These are phyloP conservation scores for Syncephalastrum sp. DNA, from an alignment of 371 early-diverging fungal species.

Conservation along the genomic window DNA sequence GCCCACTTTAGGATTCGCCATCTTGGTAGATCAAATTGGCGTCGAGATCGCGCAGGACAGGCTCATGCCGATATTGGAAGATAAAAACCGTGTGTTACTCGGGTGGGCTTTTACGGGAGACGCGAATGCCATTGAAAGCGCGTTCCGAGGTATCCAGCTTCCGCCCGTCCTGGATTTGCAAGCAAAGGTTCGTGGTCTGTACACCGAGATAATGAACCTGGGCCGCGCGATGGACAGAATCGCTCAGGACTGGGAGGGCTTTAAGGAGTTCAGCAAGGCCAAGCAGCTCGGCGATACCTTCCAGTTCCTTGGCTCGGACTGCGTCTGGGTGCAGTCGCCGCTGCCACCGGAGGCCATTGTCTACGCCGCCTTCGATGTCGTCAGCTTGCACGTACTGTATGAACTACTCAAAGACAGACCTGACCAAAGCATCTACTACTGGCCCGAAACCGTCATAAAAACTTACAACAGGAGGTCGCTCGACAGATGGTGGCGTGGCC, in stretches of 20 bases:
- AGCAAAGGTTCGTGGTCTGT: conserved; percentile 25
- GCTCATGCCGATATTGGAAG: conserved; percentile 19
- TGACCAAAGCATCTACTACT: conserved; percentile 14
- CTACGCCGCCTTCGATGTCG: conserved; percentile 46
- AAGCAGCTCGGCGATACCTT: conserved; percentile 32
- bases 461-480: conserved; percentile 10
- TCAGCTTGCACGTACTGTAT: conserved; percentile 32
- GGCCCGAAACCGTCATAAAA: conserved; percentile 23
- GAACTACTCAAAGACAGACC: conserved; percentile 12
- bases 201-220: conserved; percentile 27
- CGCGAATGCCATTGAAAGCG: conserved; percentile 37
- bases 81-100: conserved; percentile 12
- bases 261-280: conserved; percentile 28
- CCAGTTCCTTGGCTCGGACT: conserved; percentile 25
- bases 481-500: conserved; percentile 19
- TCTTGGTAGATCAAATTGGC: conserved; percentile 43
- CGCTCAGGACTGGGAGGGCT: conserved; percentile 31
- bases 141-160: conserved; percentile 19
- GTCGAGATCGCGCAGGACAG: conserved; percentile 20
- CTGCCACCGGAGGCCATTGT: conserved; percentile 39
- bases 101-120: conserved; percentile 46
- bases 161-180: conserved; percentile 39
- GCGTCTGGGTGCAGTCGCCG: conserved; percentile 38
- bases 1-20: conserved; percentile 31
- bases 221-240: conserved; percentile 25